These are phyloP conservation scores for Aquilaria malaccensis DNA, from an alignment of 345 rosid genomes.

Conservation along the genomic window DNA sequence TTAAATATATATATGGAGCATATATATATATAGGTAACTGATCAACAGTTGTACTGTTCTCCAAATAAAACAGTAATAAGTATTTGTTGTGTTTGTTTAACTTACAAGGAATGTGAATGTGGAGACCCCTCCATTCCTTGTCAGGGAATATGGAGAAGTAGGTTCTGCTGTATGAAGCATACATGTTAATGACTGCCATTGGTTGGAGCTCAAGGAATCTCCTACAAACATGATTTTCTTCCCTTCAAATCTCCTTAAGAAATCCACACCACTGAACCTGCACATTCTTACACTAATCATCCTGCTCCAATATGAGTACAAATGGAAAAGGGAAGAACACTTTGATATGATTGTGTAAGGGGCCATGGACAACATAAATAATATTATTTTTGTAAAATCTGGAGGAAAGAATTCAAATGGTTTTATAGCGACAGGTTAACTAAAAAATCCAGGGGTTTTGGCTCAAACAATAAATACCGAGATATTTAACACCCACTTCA, in stretches of 20 bases:
- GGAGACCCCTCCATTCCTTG: slow-evolving; percentile 17
- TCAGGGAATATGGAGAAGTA: slow-evolving; percentile 9
- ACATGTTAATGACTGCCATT: slow-evolving; percentile 46
- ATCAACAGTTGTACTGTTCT: too few species aligned
- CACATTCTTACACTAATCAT: too few species aligned
- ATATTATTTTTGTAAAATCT: too few species aligned
- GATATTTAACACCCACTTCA: too few species aligned
- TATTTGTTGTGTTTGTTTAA: too few species aligned
- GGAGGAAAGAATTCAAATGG: too few species aligned
- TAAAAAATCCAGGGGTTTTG: neutral
- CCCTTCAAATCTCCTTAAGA: slow-evolving; percentile 26
- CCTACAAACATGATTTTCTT: slow-evolving; percentile 49
- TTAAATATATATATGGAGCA: too few species aligned
- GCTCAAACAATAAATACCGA: too few species aligned
- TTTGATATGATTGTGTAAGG: neutral
- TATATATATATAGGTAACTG: too few species aligned
- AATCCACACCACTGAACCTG: slow-evolving; percentile 31
- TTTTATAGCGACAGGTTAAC: neutral
- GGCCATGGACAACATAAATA: too few species aligned
- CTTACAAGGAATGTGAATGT: slow-evolving; percentile 24
- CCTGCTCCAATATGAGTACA: too few species aligned
- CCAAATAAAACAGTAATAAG: too few species aligned
- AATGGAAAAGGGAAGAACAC: neutral
- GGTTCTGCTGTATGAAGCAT: slow-evolving; percentile 34
- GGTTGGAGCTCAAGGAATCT: slow-evolving; percentile 40